These are phyloP conservation scores for Microcyclosporella mali DNA, from an alignment of 2,329 filamentous ascomycete species.

Conservation along the genomic window DNA sequence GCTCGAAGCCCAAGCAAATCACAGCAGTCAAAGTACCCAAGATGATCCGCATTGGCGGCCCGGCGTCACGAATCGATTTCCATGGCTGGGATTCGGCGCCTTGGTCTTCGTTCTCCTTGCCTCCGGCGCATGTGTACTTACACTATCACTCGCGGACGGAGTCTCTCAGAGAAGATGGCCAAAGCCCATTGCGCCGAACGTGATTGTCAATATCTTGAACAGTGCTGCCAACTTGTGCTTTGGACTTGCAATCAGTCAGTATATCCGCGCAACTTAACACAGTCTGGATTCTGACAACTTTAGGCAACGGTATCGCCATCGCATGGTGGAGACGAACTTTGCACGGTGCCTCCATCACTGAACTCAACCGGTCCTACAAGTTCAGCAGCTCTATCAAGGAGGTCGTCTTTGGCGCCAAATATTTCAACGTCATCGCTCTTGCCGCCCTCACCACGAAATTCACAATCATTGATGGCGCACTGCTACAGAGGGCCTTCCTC, in stretches of 20 bases:
- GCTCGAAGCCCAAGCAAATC: constrained; percentile 2
- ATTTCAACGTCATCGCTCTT: constrained; percentile 26
- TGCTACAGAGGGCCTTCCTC: constrained; percentile 19
- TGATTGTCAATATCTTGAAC: constrained; percentile 19
- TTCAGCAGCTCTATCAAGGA: constrained; percentile 21
- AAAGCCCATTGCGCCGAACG: constrained; percentile 18
- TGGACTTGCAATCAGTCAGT: constrained; percentile 20
- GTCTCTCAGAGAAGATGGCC: constrained; percentile 15
- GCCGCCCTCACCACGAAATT: constrained; percentile 23
- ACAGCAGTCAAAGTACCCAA: not conserved
- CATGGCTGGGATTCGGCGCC: constrained; percentile 17
- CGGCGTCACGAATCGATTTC: constrained; percentile 15
- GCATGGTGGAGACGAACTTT: constrained; percentile 25
- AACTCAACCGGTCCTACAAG: constrained; percentile 21
- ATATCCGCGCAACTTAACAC: not conserved
- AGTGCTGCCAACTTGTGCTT: constrained; percentile 18
- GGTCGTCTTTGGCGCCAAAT: constrained; percentile 16
- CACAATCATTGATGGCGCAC: constrained; percentile 22
- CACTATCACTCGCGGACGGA: constrained; percentile 10
- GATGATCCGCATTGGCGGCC: constrained; percentile 10
- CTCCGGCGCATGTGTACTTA: constrained; percentile 12
- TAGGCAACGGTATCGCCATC: constrained; percentile 21
- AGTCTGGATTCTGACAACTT: not conserved
- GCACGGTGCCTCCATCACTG: constrained; percentile 19
- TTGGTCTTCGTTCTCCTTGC: constrained; percentile 16